Base-by-base conservation (phyloP, 257 asterid genomes). In the Plantago major region DNA sequence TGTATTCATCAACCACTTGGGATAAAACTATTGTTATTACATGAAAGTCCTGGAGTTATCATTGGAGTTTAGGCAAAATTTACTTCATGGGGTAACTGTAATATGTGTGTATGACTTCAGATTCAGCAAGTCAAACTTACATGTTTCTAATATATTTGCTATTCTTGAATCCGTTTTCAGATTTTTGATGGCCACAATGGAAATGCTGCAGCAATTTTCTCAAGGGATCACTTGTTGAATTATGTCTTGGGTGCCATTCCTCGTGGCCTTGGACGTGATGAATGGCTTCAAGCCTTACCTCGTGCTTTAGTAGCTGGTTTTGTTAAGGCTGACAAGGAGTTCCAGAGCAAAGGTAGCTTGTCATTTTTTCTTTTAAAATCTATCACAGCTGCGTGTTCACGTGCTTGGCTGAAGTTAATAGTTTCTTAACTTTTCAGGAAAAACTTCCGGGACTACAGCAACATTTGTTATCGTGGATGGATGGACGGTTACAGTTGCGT, bases 381-480 rank as follows among this genome's bases (percentile, higher is more conserved):
- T 18, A 15, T 16, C 9, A 15, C 6, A 11, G 11, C 16, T 63
- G 7, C 13, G 22, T 47, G 30, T 44, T 46, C 45, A 45, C 15
- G 54, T 49, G 51, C 17, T n/a, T 8, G 8, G 16, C 17, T 10
- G 28, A 6, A 65, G 17, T 3, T 28, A 26, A 52, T 62, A 40
- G 15, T 3, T 28, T 42, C 52, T 62, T 38, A 51, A 52, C 55
- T 45, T 42, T 53, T 18, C 76, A 90, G 96, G 95, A 26, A 88
- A 69, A 77, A 90, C 96, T 47, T 90, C 96, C 10, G 98, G 98
- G 72, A 90, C 98, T 28, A 90, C 98, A 4, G 94, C 89, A 45
- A 88, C 96, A 11, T 78, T 88, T 70, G 95, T 90, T 19, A 74
- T 90, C 11, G 73, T 90, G 30, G 98, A 90, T 45, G 95, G 95